phyloP scores from a whole-genome alignment of 1,284 basidiomycete species.

The Xanthoconium separans region DNA sequence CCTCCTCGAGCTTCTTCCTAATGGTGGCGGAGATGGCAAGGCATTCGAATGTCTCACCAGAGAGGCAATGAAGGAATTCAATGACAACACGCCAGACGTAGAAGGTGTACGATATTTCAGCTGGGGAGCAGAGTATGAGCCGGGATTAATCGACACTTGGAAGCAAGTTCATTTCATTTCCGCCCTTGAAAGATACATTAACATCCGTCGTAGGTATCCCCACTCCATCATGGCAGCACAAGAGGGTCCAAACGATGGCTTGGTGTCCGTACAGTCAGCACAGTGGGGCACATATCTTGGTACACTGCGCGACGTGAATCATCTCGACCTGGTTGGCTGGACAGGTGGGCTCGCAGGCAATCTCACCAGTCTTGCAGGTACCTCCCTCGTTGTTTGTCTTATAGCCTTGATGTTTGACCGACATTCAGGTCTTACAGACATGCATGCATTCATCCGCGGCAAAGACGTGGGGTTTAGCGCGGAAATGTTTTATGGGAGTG shows the following conservation, averaged over 20 bases:
- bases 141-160: constrained; percentile 87
- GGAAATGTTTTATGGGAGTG: constrained; percentile 83
- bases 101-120: constrained; percentile 83
- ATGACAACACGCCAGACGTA: constrained; percentile 79
- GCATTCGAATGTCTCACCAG: constrained; percentile 88
- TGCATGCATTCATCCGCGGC: constrained; percentile 83
- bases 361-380: constrained; percentile 51
- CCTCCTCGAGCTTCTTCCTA: constrained; percentile 77
- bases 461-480: constrained; percentile 86
- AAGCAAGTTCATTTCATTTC: constrained; percentile 44
- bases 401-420: not conserved
- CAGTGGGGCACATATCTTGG: constrained; percentile 89
- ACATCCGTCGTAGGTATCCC: constrained; percentile 53
- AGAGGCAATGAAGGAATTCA: constrained; percentile 87
- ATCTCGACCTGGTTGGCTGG: constrained; percentile 88
- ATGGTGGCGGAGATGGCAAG: constrained; percentile 82
- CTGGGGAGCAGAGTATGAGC: constrained; percentile 90
- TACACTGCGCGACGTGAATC: constrained; percentile 87
- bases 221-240: constrained; percentile 83
- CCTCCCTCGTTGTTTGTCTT: not conserved
- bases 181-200: not conserved
- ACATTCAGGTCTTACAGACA: constrained; percentile 27
- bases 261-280: constrained; percentile 81
- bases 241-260: constrained; percentile 91
- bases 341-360: constrained; percentile 66